phyloP scores from a whole-genome alignment of 345 rosid species.

The Kernera saxatilis region DNA sequence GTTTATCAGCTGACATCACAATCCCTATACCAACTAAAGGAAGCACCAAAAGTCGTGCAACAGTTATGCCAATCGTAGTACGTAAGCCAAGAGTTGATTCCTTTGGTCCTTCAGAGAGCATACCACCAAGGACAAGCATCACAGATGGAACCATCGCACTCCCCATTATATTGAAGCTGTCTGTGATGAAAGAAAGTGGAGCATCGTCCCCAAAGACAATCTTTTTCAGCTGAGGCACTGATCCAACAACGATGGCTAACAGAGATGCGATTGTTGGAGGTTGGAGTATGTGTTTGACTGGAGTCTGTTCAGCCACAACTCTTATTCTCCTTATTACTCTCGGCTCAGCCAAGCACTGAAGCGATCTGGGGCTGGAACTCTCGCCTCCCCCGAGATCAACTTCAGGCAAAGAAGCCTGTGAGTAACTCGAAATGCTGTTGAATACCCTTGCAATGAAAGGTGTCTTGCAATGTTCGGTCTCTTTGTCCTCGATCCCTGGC shows the following conservation, averaged over 20 bases:
- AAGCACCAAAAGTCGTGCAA: constrained; percentile 85
- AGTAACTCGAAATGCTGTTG: constrained; percentile 43
- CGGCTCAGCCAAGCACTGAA: constrained; percentile 80
- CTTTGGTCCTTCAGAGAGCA: constrained; percentile 90
- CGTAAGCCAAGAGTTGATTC: constrained; percentile 73
- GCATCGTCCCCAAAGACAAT: constrained; percentile 74
- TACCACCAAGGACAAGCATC: constrained; percentile 94
- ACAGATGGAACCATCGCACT: constrained; percentile 96
- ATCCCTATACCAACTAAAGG: constrained; percentile 77
- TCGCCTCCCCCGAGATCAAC: constrained; percentile 35
- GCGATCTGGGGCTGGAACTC: constrained; percentile 55
- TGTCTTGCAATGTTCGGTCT: constrained; percentile 73
- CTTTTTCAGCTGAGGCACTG: constrained; percentile 65
- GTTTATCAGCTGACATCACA: constrained; percentile 49
- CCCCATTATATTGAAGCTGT: constrained; percentile 76
- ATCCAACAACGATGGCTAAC: constrained; percentile 70
- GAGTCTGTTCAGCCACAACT: constrained; percentile 85
- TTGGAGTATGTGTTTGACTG: constrained; percentile 81
- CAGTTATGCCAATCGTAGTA: constrained; percentile 61
- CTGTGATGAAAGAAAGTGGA: constrained; percentile 73
- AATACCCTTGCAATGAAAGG: constrained; percentile 77
- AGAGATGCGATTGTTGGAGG: constrained; percentile 91
- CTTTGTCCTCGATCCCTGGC: constrained; percentile 95
- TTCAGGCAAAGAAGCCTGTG: constrained; percentile 51
- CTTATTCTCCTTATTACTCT: constrained; percentile 83